These are phyloP conservation scores for Isochrysis galbana DNA, from an alignment of 78 protist genomes.

Conservation along the genomic window DNA sequence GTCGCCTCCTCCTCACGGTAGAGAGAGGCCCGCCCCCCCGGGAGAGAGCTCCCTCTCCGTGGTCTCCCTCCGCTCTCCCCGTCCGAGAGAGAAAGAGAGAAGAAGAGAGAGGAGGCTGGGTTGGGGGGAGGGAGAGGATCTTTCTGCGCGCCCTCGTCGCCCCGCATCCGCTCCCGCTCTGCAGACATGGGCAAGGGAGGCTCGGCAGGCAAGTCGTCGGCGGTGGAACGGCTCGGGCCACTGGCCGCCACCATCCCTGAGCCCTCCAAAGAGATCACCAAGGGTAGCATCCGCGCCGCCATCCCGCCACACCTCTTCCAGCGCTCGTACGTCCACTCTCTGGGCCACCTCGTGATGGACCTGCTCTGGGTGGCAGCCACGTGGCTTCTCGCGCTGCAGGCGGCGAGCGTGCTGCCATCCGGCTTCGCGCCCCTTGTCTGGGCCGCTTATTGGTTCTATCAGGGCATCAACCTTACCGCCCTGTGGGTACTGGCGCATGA, in stretches of 20 bases:
- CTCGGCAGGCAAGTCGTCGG: background rate
- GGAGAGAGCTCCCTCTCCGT: no score
- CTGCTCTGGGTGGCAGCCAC: background rate
- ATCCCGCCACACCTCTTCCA: slow-evolving; percentile 67
- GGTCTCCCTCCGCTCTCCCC: no score
- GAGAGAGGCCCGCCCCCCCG: no score
- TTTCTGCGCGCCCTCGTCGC: no score
- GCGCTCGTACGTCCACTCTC: slow-evolving; percentile 40
- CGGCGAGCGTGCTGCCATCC: background rate
- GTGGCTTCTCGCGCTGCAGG: no score
- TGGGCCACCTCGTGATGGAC: slow-evolving; percentile 45
- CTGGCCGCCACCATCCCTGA: background rate
- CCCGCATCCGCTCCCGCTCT: no score
- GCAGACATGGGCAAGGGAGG: background rate
- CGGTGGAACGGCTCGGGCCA: background rate
- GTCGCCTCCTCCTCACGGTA: no score
- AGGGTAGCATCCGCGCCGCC: background rate
- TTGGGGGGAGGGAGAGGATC: no score
- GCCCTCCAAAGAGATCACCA: background rate
- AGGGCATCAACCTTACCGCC: slow-evolving; percentile 55
- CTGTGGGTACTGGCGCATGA: slow-evolving; percentile 85
- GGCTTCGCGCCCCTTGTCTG: background rate
- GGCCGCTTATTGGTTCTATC: background rate
- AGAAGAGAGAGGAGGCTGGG: no score
- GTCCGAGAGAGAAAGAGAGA: no score